Evolutionary conservation across 371 early-diverging fungal species (phyloP).

Genomic region (Aphelidium insulamus): DNA sequence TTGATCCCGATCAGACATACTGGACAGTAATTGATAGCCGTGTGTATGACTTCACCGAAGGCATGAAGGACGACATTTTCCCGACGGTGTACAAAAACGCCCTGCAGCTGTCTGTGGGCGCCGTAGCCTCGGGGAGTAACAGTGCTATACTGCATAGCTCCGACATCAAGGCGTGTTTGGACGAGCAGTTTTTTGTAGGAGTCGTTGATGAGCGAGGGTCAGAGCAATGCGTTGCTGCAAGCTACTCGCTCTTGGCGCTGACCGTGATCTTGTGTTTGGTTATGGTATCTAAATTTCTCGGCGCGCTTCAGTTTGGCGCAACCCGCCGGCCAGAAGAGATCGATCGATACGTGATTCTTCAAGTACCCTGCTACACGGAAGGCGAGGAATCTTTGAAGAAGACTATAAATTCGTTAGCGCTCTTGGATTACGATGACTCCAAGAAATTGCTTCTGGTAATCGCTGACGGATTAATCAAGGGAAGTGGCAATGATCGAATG

Average conservation of each 20-base stretch:
- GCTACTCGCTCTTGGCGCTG: too few relatives aligned
- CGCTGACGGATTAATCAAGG: conserved; percentile 67
- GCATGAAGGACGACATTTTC: too few relatives aligned
- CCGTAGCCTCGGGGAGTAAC: too few relatives aligned
- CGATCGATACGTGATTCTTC: conserved; percentile 9
- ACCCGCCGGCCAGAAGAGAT: conserved; percentile 14
- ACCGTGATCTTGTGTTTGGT: too few relatives aligned
- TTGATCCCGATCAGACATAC: too few relatives aligned
- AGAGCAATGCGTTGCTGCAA: not conserved
- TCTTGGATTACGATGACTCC: conserved; percentile 37
- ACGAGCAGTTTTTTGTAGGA: conserved; percentile 77
- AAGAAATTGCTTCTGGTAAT: conserved; percentile 52
- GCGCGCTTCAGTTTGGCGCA: conserved; percentile 4
- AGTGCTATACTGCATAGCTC: too few relatives aligned
- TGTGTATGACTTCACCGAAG: too few relatives aligned
- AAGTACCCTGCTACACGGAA: conserved; percentile 66
- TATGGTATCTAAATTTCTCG: too few relatives aligned
- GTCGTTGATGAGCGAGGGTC: conserved; percentile 11
- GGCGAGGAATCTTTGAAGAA: conserved; percentile 42
- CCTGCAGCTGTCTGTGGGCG: too few relatives aligned
- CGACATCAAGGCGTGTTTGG: conserved; percentile 59
- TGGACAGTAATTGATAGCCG: too few relatives aligned
- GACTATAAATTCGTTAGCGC: conserved; percentile 44
- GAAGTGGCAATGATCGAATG: conserved; percentile 66
- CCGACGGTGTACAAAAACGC: too few relatives aligned